Conservation (phyloP, 2,329 filamentous ascomycete genomes). For the Beauveria asiatica region DNA sequence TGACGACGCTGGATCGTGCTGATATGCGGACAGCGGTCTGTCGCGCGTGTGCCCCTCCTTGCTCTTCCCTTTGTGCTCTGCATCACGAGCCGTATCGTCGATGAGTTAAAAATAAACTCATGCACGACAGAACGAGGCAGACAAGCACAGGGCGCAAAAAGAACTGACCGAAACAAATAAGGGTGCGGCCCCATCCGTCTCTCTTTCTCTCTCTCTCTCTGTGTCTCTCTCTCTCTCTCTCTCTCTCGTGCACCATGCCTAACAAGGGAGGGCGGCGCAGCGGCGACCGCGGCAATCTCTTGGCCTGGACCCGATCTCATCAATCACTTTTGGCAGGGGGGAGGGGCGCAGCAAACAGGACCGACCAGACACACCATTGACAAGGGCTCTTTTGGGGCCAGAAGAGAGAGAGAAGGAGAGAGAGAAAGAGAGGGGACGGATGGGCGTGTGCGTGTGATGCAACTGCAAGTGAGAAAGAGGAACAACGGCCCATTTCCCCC, state of each 20-base stretch:
- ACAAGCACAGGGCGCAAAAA: not conserved
- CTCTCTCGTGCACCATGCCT: too few species aligned
- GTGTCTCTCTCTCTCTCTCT: too few species aligned
- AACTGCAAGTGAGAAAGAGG: slow-evolving; percentile 7
- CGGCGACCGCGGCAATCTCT: slow-evolving; percentile 1
- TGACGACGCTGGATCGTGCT: not conserved
- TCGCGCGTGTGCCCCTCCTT: not conserved
- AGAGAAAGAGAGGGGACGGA: too few species aligned
- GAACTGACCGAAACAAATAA: not conserved
- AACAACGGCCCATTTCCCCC: slow-evolving; percentile 2
- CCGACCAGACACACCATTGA: not conserved
- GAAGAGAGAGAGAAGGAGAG: not conserved
- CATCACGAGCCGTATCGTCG: slow-evolving; percentile 1
- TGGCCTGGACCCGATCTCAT: slow-evolving; percentile 7
- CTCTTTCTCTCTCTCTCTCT: not conserved
- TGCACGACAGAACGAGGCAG: slow-evolving; percentile 3
- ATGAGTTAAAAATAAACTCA: slow-evolving; percentile 9
- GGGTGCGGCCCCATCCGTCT: not conserved
- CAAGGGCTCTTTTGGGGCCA: not conserved
- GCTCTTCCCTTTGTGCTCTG: slow-evolving; percentile 1
- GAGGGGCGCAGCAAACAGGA: not conserved
- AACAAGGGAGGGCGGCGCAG: not conserved
- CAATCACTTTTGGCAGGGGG: slow-evolving; percentile 2
- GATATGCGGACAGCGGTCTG: not conserved
- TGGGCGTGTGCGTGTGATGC: not conserved